Base-by-base conservation (phyloP, 139 green algal species). In the Volvox reticuliferus region DNA sequence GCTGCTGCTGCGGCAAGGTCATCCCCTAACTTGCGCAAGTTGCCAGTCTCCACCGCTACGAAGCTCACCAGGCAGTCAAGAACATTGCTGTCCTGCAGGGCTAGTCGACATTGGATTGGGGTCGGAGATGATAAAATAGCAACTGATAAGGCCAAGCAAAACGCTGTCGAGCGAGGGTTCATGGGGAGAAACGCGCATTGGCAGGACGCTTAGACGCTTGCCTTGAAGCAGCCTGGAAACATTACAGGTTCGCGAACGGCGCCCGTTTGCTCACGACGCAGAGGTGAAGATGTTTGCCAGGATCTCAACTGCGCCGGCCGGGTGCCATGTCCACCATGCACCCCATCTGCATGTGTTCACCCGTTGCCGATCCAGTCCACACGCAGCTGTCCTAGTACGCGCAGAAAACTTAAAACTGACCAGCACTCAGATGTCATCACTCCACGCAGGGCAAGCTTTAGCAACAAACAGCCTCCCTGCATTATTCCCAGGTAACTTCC, bases 31-130 rank as follows among this genome's bases (percentile, higher is more conserved):
- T 20, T 28, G 73, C 86, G n/a, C 86, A 90, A 61, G 20, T 76
- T 77, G 73, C 28, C 86, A 24, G 86, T 55, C 75, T 90, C 86
- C 86, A 90, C 86, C 55, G 86, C 86, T 76, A 90, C 50, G 55
- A 78, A 90, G 75, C 55, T 78, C 26, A 77, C 30, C n/a, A 90
- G 55, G 24, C 73, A 84, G 73, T 84, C 73, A 1, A 77, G 73
- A 19, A 62, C 73, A 61, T 84, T 32, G 50, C 75, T 76, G 2
- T 84, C 73, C 86, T 90, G 86, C 18, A 30, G 14, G 36, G 9
- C 6, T 2, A n/a, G 79, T 14, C 5, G 50, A 24, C 26, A 37
- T n/a, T 16, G 79, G 26, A 3, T 71, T 37, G 44, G 14, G 36
- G 76, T 55, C 32, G 1, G 76, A 20, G 76, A 20, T 0, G 76